phyloP scores from a whole-genome alignment of 2,329 filamentous ascomycete genomes.

The Myotisia sp. region DNA sequence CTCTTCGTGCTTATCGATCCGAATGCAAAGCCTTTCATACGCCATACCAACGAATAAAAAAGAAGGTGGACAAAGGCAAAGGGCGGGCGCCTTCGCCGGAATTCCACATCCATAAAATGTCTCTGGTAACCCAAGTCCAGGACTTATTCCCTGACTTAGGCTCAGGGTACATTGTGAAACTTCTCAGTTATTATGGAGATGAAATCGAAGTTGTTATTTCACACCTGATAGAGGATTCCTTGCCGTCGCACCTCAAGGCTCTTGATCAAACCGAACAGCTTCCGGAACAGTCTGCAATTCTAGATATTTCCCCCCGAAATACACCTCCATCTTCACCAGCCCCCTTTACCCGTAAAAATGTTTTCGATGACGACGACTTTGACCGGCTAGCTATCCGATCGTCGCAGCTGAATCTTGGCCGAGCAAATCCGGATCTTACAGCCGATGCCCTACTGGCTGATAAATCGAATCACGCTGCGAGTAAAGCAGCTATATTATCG shows the following conservation, averaged over 20 bases:
- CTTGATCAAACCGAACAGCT: constrained; percentile 38
- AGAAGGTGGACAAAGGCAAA: constrained; percentile 29
- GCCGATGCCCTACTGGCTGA: constrained; percentile 61
- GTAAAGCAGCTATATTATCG: constrained; percentile 75
- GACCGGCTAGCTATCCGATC: constrained; percentile 54
- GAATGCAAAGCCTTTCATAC: constrained; percentile 27
- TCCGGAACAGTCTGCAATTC: constrained; percentile 14
- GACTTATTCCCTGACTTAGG: constrained; percentile 84
- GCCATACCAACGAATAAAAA: constrained; percentile 30
- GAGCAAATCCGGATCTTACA: constrained; percentile 44
- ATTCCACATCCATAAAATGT: constrained; percentile 68
- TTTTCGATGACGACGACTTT: constrained; percentile 69
- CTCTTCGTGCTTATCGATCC: constrained; percentile 26
- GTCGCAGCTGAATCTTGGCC: constrained; percentile 64
- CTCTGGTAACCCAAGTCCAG: constrained; percentile 75
- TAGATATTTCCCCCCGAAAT: constrained; percentile 40
- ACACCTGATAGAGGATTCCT: constrained; percentile 62
- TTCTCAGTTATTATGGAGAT: constrained; percentile 66
- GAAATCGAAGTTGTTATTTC: constrained; percentile 66
- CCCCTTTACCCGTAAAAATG: constrained; percentile 45
- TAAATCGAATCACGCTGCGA: constrained; percentile 45
- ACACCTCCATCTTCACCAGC: constrained; percentile 26
- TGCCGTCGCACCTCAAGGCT: constrained; percentile 53
- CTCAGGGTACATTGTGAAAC: constrained; percentile 61
- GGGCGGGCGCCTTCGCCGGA: constrained; percentile 23